Percentiles rank a stretch among this genome's conserved stretches.
Evolutionary conservation across 257 asterid genomes (phyloP).

Genomic region (Solanum pinnatisectum): DNA sequence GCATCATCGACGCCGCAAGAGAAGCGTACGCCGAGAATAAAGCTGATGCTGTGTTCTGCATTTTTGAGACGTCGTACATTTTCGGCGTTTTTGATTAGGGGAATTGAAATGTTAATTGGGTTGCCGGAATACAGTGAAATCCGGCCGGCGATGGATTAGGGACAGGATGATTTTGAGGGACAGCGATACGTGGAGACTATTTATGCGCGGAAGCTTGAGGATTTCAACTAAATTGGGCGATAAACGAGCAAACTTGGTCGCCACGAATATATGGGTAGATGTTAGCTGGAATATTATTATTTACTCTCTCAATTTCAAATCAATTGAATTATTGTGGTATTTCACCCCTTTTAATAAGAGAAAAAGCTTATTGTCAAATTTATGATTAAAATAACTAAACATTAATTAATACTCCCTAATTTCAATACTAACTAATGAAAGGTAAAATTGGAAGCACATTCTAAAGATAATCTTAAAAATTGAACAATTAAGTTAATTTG

Average conservation of each 20-base stretch:
- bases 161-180: neutral
- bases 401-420: too few relatives aligned
- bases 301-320: too few relatives aligned
- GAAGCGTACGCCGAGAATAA: constrained; percentile 79
- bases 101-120: neutral
- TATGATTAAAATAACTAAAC: too few relatives aligned
- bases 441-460: too few relatives aligned
- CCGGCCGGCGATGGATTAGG: neutral
- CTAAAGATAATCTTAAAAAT: too few relatives aligned
- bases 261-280: neutral
- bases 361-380: too few relatives aligned
- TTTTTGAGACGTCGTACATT: constrained; percentile 29
- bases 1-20: constrained; percentile 60
- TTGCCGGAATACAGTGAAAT: neutral
- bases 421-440: too few relatives aligned
- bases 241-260: neutral
- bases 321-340: too few relatives aligned
- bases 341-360: too few relatives aligned
- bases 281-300: neutral
- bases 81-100: neutral
- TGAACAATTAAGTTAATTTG: too few relatives aligned
- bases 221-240: neutral
- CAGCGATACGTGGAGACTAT: neutral
- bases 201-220: neutral
- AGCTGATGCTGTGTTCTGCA: constrained; percentile 45